Evolutionary conservation across 805 yeast species (phyloP), one percentile per base, ranked within the genome.

Genomic region (Teunomyces funiuensis): DNA sequence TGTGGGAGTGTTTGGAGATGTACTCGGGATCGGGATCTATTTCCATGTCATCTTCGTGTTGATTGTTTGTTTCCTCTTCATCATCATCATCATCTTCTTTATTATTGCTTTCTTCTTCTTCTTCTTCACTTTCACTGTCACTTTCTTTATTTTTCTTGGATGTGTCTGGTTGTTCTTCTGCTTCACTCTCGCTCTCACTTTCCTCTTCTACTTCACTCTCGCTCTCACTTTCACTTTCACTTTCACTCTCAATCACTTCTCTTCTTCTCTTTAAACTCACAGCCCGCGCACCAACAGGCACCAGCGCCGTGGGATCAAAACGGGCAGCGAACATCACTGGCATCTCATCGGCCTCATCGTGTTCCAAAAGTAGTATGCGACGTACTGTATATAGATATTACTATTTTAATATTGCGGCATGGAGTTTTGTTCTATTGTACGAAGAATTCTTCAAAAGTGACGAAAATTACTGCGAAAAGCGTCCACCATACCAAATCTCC

Each of bases 301-400:
- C 28, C 31, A 28, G 13, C 14, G 33, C 38, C 13, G 20, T 22
- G 14, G 87, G 87, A 49, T 79, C 85, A 52, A 76, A 82, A 57
- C 88, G 68, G 11, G 76, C 74, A 6, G 85, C 85, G 65, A 82
- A 82, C 88, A 82, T 80, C 19, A 6, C 15, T 26, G 9, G 19
- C 6, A n/a, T 14, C 6, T 15, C n/a, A 18, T 37, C 25, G 5
- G 11, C n/a, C 29, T 38, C 42, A 31, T 33, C 37, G 31, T 15
- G 28, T 10, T 28, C 11, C 28, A 22, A 33, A 22, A 15, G 37
- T n/a, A 15, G 25, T 16, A 14, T 4, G 19, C 16, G 14, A 3
- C 4, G 16, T 23, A 19, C n/a, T n/a, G n/a, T n/a, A n/a, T n/a
- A n/a, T n/a, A n/a, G n/a, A n/a, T n/a, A n/a, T n/a, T n/a, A n/a